Evolutionary conservation across 805 yeast species (phyloP), one percentile per base, ranked within the genome.

Genomic region (Metschnikowia matae): DNA sequence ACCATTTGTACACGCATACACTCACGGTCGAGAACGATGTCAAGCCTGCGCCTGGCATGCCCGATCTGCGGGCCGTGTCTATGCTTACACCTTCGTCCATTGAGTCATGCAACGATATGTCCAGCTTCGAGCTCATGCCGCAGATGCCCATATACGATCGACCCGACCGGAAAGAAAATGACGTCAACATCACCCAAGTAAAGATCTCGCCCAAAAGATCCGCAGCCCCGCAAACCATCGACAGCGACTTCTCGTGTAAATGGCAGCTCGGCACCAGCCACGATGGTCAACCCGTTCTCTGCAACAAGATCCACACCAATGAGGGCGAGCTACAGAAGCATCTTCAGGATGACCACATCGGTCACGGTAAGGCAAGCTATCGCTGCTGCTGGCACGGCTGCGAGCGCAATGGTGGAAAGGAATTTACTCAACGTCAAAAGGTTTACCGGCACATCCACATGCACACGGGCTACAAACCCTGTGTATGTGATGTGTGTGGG

Each of bases 391-490:
- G 99, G 99, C 65, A 74, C 8, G 85, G 80, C 2, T 94, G 99
- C 67, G 78, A 77, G 20, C 78, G 97, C 36, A 71, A 71, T 51
- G 64, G 68, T 29, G 77, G 80, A 3, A 75, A 79, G 54, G 77
- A 78, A 2, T 94, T 92, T 62, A 67, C 79, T 8, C 98, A 92
- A 64, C 75, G 94, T 31, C 98, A 92, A 60, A 94, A 92, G 66
- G 70, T 90, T 7, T 69, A 87, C 14, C 78, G 99, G 39, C 99
- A 92, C 68, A 70, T 94, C 44, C 94, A 87, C 66, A 85, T 85
- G 4, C 99, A 94, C 65, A 89, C 98, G 0, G 83, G 85, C 51
- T 83, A 85, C 64, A 83, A 85, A 63, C 97, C 97, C 0, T 86
- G 78, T 64, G 73, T 74, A 51, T 94, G 99, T 68, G 61, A 70